phyloP scores from a whole-genome alignment of 768 basidiomycete species.

The Calocybe indica region DNA sequence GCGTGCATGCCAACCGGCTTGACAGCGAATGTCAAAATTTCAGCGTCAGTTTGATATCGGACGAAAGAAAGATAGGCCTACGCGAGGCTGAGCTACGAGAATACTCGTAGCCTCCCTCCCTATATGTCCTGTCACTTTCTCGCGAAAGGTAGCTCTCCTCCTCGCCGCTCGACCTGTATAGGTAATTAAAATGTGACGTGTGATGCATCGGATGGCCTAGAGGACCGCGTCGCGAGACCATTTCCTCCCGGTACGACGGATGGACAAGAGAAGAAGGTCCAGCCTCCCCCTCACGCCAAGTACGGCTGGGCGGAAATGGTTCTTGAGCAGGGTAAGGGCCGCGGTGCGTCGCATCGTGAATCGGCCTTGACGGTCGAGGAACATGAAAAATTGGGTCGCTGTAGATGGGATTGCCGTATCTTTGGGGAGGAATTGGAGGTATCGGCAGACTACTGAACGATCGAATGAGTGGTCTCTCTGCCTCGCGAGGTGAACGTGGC shows the following conservation, averaged over 20 bases:
- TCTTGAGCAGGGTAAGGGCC: slow-evolving; percentile 7
- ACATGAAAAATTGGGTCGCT: slow-evolving; percentile 25
- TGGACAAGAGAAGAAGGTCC: slow-evolving; percentile 35
- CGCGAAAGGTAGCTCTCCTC: no score
- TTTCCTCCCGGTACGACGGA: slow-evolving; percentile 8
- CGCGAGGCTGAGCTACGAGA: no score
- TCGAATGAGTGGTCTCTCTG: slow-evolving; percentile 8
- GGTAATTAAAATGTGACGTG: slow-evolving; percentile 1
- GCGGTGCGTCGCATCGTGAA: slow-evolving; percentile 7
- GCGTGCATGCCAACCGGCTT: no score
- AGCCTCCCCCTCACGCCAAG: slow-evolving; percentile 35
- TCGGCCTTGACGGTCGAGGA: slow-evolving; percentile 19
- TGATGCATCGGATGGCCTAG: slow-evolving; percentile 14
- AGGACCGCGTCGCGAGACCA: slow-evolving; percentile 8
- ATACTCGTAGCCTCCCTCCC: no score
- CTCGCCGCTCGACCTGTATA: no score
- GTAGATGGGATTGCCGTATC: slow-evolving; percentile 22
- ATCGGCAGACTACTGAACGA: slow-evolving; percentile 11
- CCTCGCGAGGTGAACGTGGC: slow-evolving; percentile 10
- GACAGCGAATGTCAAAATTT: no score
- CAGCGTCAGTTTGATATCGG: no score
- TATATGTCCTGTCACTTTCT: no score
- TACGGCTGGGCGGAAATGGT: slow-evolving; percentile 8
- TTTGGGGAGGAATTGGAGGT: slow-evolving; percentile 13
- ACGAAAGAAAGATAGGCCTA: no score